phyloP scores from a whole-genome alignment of 2,329 filamentous ascomycete species.

The Pseudocercospora eumusae region DNA sequence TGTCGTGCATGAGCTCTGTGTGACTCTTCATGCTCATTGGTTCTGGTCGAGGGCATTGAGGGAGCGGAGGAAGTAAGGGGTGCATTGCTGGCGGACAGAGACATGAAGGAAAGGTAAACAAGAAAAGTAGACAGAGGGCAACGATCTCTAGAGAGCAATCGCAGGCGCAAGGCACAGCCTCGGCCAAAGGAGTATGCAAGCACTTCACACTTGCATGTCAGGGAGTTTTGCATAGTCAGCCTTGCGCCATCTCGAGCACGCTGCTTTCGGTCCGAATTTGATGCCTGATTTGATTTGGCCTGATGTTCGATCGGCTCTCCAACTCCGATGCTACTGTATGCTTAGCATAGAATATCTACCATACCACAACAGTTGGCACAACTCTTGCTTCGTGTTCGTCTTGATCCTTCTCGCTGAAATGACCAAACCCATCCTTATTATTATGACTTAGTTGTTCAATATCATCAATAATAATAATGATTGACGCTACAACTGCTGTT shows the following conservation, averaged over 20 bases:
- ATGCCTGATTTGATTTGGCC: background rate
- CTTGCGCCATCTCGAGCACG: background rate
- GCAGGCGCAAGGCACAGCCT: conserved; percentile 1
- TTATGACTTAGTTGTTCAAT: no score
- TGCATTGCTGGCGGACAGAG: conserved; percentile 18
- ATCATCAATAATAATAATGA: no score
- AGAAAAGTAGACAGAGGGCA: background rate
- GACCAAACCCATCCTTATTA: no score
- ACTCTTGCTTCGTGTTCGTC: background rate
- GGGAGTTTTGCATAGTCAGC: conserved; percentile 1
- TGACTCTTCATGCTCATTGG: conserved; percentile 16
- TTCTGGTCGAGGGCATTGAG: background rate
- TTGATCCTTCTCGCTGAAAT: no score
- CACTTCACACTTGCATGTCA: conserved; percentile 13
- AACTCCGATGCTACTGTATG: background rate
- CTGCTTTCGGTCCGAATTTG: background rate
- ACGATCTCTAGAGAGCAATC: background rate
- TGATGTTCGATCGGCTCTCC: background rate
- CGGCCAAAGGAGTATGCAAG: background rate
- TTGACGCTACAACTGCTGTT: no score
- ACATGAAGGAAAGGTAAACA: conserved; percentile 27
- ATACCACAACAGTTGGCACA: no score
- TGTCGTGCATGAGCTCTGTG: conserved; percentile 15
- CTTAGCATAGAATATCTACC: no score
- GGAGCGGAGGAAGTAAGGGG: conserved; percentile 24